Base-by-base conservation (phyloP, 495 filamentous ascomycete genomes). In the Aspergillus funiculosus region DNA sequence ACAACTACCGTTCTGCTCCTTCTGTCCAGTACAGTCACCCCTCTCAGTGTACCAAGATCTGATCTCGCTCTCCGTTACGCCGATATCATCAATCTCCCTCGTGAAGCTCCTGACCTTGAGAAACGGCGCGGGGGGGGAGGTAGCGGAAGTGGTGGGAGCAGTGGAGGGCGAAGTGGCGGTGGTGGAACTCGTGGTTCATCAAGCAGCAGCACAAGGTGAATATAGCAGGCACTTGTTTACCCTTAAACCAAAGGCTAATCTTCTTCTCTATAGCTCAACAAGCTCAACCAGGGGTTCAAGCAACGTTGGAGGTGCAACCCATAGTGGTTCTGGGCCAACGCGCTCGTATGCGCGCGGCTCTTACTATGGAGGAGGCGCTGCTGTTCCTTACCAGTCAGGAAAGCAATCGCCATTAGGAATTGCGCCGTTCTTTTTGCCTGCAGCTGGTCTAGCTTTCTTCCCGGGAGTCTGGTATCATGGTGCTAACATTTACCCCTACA, bases 351-450 rank as follows among this genome's bases (percentile, higher is more conserved):
- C 84, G 24, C 79, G 83, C 6, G 82, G 84, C 6, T 55, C 58
- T 24, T 94, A 80, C 63, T 96, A 94, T 51, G 79, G 81, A 29
- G 91, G 92, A 25, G 92, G 92, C 27, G 77, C 86, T 0, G 50
- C 60, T 8, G 63, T 68, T 4, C 87, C 92, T 3, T 96, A 90
- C 66, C 45, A 47, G 8, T 40, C 89, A 2, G 89, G 90, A 13
- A 2, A 5, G 0, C 35, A 45, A 0, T 86, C 84, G 0, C 71
- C 78, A 4, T 35, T 60, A 25, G 78, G 85, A 1, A 70, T 89
- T 14, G 54, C 70, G 0, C 79, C 83, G 10, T 71, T 78, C 52
- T 58, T 81, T 25, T 52, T 90, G 7, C 74, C 66, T 1, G 77
- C 66, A 6, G 78, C 73, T 1, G 73, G 72, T 4, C 62, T 91